These are phyloP conservation scores for Dysphania ambrosioides DNA, from an alignment of 148 eudicot species.

Conservation along the genomic window DNA sequence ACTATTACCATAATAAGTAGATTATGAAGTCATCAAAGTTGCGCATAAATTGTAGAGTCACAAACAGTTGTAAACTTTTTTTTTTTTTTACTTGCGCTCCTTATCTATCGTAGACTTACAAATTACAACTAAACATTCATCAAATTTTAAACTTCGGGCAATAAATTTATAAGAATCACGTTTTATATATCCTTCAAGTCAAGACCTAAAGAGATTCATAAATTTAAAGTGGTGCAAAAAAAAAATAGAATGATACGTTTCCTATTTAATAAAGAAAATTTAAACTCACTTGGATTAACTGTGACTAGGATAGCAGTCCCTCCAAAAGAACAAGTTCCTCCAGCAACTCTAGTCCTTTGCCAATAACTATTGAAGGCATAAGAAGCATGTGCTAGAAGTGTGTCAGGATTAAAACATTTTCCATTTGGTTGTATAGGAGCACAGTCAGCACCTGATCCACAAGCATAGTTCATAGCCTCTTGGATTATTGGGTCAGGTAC, in stretches of 20 bases:
- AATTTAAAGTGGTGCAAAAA: too few relatives aligned
- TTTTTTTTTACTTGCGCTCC: too few relatives aligned
- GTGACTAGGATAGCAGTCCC: conserved; percentile 60
- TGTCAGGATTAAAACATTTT: conserved; percentile 59
- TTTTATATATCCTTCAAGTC: too few relatives aligned
- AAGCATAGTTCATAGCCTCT: conserved; percentile 36
- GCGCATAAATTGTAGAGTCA: not conserved
- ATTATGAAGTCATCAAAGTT: too few relatives aligned
- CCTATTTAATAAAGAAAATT: not conserved
- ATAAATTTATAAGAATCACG: too few relatives aligned
- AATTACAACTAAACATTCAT: too few relatives aligned
- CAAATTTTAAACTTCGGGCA: too few relatives aligned
- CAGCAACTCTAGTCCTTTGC: conserved; percentile 53
- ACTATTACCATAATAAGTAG: too few relatives aligned
- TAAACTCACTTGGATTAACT: conserved; percentile 59
- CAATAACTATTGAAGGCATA: conserved; percentile 79
- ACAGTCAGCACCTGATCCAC: conserved; percentile 47
- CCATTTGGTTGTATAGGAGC: conserved; percentile 51
- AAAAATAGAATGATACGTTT: not conserved
- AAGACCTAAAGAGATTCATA: too few relatives aligned
- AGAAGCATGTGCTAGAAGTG: conserved; percentile 65
- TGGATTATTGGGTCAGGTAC: conserved; percentile 31
- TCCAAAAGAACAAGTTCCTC: conserved; percentile 63
- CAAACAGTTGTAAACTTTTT: too few relatives aligned
- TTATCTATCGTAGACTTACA: too few relatives aligned